Conservation (phyloP, 2,329 filamentous ascomycete genomes). For the Blastomyces emzantsi region DNA sequence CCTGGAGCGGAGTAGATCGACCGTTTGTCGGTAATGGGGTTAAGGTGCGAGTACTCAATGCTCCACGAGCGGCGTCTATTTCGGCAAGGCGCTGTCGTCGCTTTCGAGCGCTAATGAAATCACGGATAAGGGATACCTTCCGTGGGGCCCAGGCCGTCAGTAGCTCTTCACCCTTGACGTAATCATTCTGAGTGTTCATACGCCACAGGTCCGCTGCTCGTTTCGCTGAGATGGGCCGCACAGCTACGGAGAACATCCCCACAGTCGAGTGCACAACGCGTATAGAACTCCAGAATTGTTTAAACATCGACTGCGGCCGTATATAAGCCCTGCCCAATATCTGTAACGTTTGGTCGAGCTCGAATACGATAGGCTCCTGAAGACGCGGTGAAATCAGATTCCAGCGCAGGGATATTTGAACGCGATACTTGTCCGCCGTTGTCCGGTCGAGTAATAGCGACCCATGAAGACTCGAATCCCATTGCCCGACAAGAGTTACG, state of each 20-base stretch:
- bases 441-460: slow-evolving; percentile 90
- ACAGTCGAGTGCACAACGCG: slow-evolving; percentile 81
- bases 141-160: slow-evolving; percentile 78
- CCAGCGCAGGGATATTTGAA: slow-evolving; percentile 82
- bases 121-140: slow-evolving; percentile 81
- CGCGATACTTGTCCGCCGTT: slow-evolving; percentile 83
- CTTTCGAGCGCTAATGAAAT: slow-evolving; percentile 69
- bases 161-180: slow-evolving; percentile 90
- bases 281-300: slow-evolving; percentile 74
- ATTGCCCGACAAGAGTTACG: slow-evolving; percentile 80
- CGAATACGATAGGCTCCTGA: slow-evolving; percentile 80
- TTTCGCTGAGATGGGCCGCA: slow-evolving; percentile 84
- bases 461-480: slow-evolving; percentile 90
- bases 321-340: slow-evolving; percentile 77
- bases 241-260: slow-evolving; percentile 73
- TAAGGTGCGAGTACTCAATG: slow-evolving; percentile 34
- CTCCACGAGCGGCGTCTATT: slow-evolving; percentile 55
- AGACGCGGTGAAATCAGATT: slow-evolving; percentile 75
- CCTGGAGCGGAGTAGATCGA: slow-evolving; percentile 23
- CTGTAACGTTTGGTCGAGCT: slow-evolving; percentile 69
- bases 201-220: slow-evolving; percentile 89
- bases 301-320: slow-evolving; percentile 77
- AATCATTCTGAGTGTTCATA: slow-evolving; percentile 89
- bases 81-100: slow-evolving; percentile 66
- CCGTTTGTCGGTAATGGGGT: slow-evolving; percentile 28